Conservation (phyloP, 2,329 filamentous ascomycete species). For the Talaromyces marneffei region DNA sequence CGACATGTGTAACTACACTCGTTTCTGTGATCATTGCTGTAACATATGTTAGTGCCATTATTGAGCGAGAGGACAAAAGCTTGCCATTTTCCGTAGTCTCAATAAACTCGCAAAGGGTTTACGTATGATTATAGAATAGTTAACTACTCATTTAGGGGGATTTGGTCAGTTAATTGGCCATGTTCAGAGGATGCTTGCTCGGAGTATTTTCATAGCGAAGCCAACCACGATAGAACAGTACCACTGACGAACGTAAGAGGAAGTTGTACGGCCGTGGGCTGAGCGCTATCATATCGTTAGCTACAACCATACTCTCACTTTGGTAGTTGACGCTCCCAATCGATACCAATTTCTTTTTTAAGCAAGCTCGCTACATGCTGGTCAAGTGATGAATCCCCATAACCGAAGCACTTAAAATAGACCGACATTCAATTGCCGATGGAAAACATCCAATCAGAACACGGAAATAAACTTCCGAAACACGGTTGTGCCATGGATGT, state of each 20-base stretch:
- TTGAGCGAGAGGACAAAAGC: neutral
- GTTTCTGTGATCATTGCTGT: neutral
- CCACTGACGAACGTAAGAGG: neutral
- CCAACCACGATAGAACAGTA: neutral
- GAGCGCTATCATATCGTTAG: neutral
- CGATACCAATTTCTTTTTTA: neutral
- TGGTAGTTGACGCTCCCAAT: too few species aligned
- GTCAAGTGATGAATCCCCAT: neutral
- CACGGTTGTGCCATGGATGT: neutral
- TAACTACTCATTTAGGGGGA: neutral
- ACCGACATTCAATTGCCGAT: neutral
- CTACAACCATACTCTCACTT: too few species aligned
- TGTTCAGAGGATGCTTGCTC: neutral
- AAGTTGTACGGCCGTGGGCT: neutral
- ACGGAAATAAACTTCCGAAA: neutral
- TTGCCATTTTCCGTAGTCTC: neutral
- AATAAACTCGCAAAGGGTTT: neutral
- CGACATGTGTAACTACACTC: neutral
- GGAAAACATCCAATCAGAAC: neutral
- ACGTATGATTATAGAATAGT: neutral
- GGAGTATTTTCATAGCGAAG: neutral
- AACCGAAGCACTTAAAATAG: neutral
- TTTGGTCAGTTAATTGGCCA: neutral
- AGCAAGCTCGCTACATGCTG: neutral
- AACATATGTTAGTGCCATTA: neutral